Percentiles rank a stretch among this genome's conserved stretches.
These are phyloP conservation scores for Solanum gracilifrons DNA, from an alignment of 257 asterid species.

Conservation along the genomic window DNA sequence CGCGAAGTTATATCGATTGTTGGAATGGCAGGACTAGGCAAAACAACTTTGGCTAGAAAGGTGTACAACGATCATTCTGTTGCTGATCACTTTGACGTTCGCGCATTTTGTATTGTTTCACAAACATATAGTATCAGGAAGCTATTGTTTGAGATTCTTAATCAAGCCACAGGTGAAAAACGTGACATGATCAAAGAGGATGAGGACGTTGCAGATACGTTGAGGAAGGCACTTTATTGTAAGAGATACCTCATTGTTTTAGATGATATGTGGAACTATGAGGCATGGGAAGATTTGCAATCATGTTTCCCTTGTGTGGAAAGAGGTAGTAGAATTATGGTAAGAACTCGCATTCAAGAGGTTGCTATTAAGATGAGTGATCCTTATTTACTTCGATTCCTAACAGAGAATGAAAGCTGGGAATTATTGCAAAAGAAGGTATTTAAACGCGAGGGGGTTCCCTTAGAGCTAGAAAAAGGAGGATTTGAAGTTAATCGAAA, in stretches of 20 bases:
- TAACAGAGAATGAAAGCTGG: background rate
- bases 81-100: background rate
- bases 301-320: background rate
- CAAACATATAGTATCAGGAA: background rate
- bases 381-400: background rate
- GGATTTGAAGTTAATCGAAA: background rate
- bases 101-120: background rate
- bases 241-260: background rate
- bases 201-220: background rate
- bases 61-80: background rate
- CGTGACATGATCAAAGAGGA: background rate
- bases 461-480: background rate
- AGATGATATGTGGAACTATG: background rate
- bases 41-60: background rate
- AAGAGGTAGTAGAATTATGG: background rate
- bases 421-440: background rate
- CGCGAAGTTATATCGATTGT: background rate
- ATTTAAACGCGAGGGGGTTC: background rate
- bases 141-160: background rate
- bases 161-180: background rate
- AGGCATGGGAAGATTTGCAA: background rate
- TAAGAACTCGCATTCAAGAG: background rate
- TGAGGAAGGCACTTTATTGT: background rate
- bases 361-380: background rate
- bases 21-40: conserved; percentile 4